Evolutionary conservation across 2,329 filamentous ascomycete species (phyloP), one percentile per base, ranked within the genome.

Genomic region (Ophiognomonia clavigignenti-juglandacearum): DNA sequence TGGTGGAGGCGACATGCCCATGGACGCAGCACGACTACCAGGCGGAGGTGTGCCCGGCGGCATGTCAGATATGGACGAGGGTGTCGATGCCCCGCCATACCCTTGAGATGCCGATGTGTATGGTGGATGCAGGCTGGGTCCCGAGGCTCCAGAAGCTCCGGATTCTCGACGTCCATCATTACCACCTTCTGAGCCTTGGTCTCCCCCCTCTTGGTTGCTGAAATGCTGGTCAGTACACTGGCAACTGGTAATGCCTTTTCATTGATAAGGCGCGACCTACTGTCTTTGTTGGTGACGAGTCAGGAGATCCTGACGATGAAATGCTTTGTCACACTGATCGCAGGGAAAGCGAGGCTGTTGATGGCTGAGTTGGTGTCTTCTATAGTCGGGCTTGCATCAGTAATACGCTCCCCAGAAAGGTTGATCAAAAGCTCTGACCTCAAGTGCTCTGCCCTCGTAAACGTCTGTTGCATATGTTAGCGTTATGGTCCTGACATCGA

Each of bases 301-400:
- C 16, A 83, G 67, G 10, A 84, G 63, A 59, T 84, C 80, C 38
- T 73, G 70, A 45, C 80, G 72, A 53, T 81, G 73, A 52, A 84
- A 83, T 13, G 69, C 66, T 51, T 73, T 74, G 32, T 74, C 76
- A 58, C 80, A 84, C 32, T 75, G 72, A 14, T 62, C 66, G 52
- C 80, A 84, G 31, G 64, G 63, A 54, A 73, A 72, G 36, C 69
- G 68, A 22, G 80, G 76, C 43, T 70, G 73, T 47, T 74, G 68
- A 59, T 83, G 80, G 55, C 77, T 80, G 32, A 81, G 62, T 59
- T 83, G 75, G 60, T 83, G 80, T 45, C 80, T 76, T 57, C 80
- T 82, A 48, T 13, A 46, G 36, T 49, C 11, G 20, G 18, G 39
- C 27, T 34, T 50, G 57, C 4, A 42, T 64, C 55, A 66, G 62